Evolutionary conservation across 2,329 filamentous ascomycete genomes (phyloP).

Genomic region (Fusarium keratoplasticum): DNA sequence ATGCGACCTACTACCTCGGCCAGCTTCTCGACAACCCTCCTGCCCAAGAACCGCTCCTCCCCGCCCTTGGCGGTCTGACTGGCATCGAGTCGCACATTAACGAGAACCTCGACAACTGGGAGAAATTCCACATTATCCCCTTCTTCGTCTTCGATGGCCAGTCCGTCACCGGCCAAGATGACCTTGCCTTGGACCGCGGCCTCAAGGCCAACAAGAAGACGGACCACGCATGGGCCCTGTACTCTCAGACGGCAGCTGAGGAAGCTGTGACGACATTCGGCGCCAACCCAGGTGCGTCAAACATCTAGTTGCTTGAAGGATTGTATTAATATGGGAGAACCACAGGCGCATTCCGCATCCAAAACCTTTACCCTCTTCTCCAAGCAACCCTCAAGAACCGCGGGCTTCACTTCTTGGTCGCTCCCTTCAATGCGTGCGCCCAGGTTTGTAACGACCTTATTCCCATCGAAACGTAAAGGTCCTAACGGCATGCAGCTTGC

Average conservation of each 20-base stretch:
- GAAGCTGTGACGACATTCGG: constrained; percentile 90
- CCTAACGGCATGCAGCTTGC: constrained; percentile 68
- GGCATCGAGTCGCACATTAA: constrained; percentile 81
- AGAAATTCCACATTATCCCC: constrained; percentile 76
- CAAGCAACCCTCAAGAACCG: constrained; percentile 78
- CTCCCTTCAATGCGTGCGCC: constrained; percentile 88
- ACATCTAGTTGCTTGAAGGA: background rate
- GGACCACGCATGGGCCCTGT: constrained; percentile 86
- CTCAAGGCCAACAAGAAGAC: constrained; percentile 76
- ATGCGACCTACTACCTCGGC: constrained; percentile 90
- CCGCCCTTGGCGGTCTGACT: constrained; percentile 89
- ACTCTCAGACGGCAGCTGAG: constrained; percentile 82
- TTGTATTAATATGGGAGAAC: constrained; percentile 43
- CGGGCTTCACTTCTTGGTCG: constrained; percentile 80
- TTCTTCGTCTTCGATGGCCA: constrained; percentile 95
- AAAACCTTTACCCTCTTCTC: constrained; percentile 80
- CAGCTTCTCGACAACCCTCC: constrained; percentile 77
- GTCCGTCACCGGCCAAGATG: constrained; percentile 80
- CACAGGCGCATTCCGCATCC: constrained; percentile 75
- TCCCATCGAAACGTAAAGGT: background rate
- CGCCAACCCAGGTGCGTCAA: constrained; percentile 72
- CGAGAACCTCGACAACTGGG: constrained; percentile 79
- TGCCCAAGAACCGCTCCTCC: constrained; percentile 86
- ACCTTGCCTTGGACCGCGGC: constrained; percentile 72
- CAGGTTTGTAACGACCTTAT: constrained; percentile 68